Evolutionary conservation across 768 basidiomycete genomes (phyloP).

Genomic region (Mycena sanguinolenta): DNA sequence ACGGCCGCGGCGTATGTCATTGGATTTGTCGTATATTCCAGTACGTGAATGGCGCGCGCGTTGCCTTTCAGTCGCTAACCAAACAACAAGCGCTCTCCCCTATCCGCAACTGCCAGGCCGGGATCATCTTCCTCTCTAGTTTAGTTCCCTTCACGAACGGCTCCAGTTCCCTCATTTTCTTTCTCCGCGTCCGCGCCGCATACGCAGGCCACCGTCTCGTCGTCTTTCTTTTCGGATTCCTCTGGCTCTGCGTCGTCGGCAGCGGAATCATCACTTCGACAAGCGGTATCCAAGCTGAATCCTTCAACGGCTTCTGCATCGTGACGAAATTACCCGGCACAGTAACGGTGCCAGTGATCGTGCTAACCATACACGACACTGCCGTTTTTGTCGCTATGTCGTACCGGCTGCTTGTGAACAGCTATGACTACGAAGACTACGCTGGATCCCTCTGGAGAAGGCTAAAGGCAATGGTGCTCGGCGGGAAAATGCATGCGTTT

Average conservation of each 20-base stretch:
- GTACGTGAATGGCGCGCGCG: conserved; percentile 22
- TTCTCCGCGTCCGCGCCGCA: conserved; percentile 45
- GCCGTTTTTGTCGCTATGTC: conserved; percentile 49
- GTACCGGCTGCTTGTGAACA: conserved; percentile 38
- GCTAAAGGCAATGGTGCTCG: conserved; percentile 34
- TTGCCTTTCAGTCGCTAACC: neutral
- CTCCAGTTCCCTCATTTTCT: conserved; percentile 45
- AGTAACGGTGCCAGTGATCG: conserved; percentile 36
- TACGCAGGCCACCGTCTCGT: conserved; percentile 40
- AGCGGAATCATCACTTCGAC: conserved; percentile 42
- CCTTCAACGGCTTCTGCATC: conserved; percentile 37
- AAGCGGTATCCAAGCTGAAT: conserved; percentile 29
- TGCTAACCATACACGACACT: conserved; percentile 44
- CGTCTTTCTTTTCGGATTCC: conserved; percentile 41
- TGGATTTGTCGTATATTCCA: conserved; percentile 34
- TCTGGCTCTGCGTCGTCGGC: conserved; percentile 50
- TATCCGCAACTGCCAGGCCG: conserved; percentile 6
- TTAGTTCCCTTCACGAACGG: conserved; percentile 40
- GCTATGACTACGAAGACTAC: conserved; percentile 6
- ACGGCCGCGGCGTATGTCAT: conserved; percentile 28
- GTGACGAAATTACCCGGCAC: conserved; percentile 32
- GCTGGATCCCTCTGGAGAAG: neutral
- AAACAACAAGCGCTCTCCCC: neutral
- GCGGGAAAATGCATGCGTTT: conserved; percentile 43
- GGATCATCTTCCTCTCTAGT: conserved; percentile 9